Percentiles rank a stretch among this genome's conserved stretches.
phyloP scores from a whole-genome alignment of 2,329 filamentous ascomycete genomes.

The Blumeria hordei region DNA sequence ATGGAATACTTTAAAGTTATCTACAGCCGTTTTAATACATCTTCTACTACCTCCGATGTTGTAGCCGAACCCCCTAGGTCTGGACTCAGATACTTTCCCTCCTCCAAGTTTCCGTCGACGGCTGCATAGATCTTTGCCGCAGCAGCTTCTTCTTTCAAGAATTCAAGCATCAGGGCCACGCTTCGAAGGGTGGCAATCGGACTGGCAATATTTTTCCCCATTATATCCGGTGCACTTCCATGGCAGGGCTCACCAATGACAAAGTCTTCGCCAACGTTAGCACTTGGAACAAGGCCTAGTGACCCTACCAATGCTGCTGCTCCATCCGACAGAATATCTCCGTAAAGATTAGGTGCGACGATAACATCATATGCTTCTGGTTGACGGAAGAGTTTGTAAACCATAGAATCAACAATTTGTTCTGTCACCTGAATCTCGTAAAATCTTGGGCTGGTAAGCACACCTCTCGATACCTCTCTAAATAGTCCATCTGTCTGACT shows the following conservation, averaged over 20 bases:
- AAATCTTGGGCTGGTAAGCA: conserved; percentile 44
- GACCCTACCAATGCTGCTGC: conserved; percentile 83
- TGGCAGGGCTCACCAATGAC: conserved; percentile 97
- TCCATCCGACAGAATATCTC: conserved; percentile 87
- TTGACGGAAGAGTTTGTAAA: conserved; percentile 97
- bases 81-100: conserved; percentile 60
- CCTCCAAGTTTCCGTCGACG: conserved; percentile 72
- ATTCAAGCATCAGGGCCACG: conserved; percentile 88
- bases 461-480: conserved; percentile 51
- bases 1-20: background rate
- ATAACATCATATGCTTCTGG: conserved; percentile 92
- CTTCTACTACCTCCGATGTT: conserved; percentile 67
- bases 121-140: conserved; percentile 78
- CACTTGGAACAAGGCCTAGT: conserved; percentile 75
- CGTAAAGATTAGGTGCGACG: conserved; percentile 91
- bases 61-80: conserved; percentile 74
- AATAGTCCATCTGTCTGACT: conserved; percentile 93
- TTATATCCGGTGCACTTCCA: conserved; percentile 84
- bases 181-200: conserved; percentile 85
- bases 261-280: conserved; percentile 84
- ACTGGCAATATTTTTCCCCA: conserved; percentile 81
- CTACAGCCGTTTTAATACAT: conserved; percentile 66
- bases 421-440: conserved; percentile 52
- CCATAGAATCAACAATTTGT: conserved; percentile 98
- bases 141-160: conserved; percentile 65